Base-by-base conservation (phyloP, 202 grass and related monocot genomes). In the Eragrostis tef region DNA sequence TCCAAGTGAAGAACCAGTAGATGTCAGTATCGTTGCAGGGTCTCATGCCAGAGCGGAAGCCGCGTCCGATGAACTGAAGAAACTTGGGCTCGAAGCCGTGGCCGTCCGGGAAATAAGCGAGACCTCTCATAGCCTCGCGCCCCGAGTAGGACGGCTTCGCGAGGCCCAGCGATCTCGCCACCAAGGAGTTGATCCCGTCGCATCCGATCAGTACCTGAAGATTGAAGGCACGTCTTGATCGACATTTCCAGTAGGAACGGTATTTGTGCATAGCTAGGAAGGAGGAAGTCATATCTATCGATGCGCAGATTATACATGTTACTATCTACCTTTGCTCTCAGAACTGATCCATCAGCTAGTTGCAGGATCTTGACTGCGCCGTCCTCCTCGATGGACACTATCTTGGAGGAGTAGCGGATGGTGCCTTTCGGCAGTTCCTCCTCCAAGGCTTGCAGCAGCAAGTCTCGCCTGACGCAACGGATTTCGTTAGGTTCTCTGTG, bases 1-100 rank as follows among this genome's bases (percentile, higher is more conserved):
- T n/a, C 94, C 91, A 97, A 0, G 87, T 85, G 79, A 86, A 93
- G 79, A 91, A 97, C 91, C 91, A 91, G 72, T 90, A 93, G 9
- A 93, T 19, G 5, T 34, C 86, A 17, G 16, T 68, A 0, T 80
- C 76, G 29, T 78, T 78, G 64, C 84, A 86, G 58, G 88, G 87
- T 17, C 88, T 1, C 31, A 93, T 64, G 46, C 91, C 91, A 6
- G 36, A 21, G 22, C 91, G 90, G 79, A 81, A 93, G 20, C 91
- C 91, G 17, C 61, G 29, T 5, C 91, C 88, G 52, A 67, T 31
- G 64, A 79, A 79, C 83, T 84, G 86, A 21, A 85, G 41, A 56
- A 91, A 93, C 11, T 25, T 29, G 17, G 68, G 79, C 62, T 74
- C 72, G 43, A 89, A 91, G 6, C 84, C 79, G 9, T 97, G 91